phyloP scores from a whole-genome alignment of 2,329 filamentous ascomycete genomes.

The Xylaria digitata region DNA sequence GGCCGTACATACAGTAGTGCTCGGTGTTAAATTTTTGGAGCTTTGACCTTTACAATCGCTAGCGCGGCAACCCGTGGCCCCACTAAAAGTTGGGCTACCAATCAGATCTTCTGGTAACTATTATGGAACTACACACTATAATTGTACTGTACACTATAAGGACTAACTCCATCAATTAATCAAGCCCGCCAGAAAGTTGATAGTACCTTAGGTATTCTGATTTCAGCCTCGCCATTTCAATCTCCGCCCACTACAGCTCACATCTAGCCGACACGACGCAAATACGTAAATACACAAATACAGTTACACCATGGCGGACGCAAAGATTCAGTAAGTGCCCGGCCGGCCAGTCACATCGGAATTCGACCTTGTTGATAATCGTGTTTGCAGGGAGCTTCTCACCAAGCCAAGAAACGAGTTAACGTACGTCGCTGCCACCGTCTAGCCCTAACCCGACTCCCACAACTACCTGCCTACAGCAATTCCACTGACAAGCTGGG shows the following conservation, averaged over 20 bases:
- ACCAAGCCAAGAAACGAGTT: conserved; percentile 90
- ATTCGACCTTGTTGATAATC: conserved; percentile 2
- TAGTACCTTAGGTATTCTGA: conserved; percentile 21
- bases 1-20: conserved; percentile 4
- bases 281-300: conserved; percentile 2
- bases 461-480: conserved; percentile 22
- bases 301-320: conserved; percentile 48
- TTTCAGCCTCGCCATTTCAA: conserved; percentile 38
- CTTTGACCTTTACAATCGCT: conserved; percentile 19
- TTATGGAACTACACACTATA: too few species aligned
- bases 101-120: too few species aligned
- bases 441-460: conserved; percentile 29
- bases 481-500: conserved; percentile 28
- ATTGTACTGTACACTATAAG: too few species aligned
- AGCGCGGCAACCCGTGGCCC: neutral
- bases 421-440: conserved; percentile 72
- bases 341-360: neutral
- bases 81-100: too few species aligned
- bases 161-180: neutral
- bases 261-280: conserved; percentile 16
- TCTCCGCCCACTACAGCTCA: conserved; percentile 18
- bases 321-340: conserved; percentile 74
- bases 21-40: conserved; percentile 41
- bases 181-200: too few species aligned
- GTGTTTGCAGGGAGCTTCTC: conserved; percentile 76